Conservation (phyloP, 805 yeast species). For the Teunomyces panamensis region DNA sequence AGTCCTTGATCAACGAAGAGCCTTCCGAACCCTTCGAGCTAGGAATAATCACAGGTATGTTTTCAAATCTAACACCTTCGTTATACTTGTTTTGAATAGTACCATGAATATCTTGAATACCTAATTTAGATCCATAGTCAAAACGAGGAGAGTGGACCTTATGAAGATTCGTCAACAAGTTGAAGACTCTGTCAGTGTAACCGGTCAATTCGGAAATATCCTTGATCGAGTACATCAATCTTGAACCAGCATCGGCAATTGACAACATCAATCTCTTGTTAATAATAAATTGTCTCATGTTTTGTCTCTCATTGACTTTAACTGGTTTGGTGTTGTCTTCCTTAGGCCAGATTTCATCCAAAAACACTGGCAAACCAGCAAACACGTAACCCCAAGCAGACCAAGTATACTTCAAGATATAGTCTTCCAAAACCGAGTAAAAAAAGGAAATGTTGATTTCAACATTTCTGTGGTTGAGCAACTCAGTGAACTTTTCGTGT, state of each 20-base stretch:
- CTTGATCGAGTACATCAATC: constrained; percentile 91
- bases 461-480: constrained; percentile 51
- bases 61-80: constrained; percentile 75
- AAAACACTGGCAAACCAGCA: constrained; percentile 83
- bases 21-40: constrained; percentile 59
- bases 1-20: constrained; percentile 53
- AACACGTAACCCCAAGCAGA: constrained; percentile 92
- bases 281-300: constrained; percentile 84
- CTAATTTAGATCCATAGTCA: constrained; percentile 46
- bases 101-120: constrained; percentile 61
- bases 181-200: constrained; percentile 81
- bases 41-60: constrained; percentile 80
- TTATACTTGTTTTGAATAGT: constrained; percentile 73
- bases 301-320: constrained; percentile 45
- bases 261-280: constrained; percentile 88
- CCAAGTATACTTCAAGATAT: constrained; percentile 88
- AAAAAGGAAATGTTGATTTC: constrained; percentile 59
- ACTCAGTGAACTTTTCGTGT: constrained; percentile 51
- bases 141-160: constrained; percentile 68
- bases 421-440: constrained; percentile 78
- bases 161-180: constrained; percentile 72
- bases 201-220: constrained; percentile 91
- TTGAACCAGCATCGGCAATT: constrained; percentile 91
- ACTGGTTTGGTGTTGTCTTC: constrained; percentile 13
- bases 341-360: constrained; percentile 44